Base-by-base conservation (phyloP, 78 protist species). In the Cavenderia fasciculata region DNA sequence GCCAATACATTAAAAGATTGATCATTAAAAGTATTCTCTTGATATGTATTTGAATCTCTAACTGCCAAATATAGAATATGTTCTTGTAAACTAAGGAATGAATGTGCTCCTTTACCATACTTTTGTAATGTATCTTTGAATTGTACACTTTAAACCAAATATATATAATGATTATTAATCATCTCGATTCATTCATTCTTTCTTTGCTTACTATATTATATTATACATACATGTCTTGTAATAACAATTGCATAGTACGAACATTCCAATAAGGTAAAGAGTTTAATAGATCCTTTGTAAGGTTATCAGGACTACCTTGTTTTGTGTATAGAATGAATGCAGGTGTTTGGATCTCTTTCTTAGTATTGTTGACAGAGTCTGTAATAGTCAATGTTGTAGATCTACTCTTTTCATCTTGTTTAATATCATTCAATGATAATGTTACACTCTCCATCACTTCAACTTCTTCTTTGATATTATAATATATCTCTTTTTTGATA, bases 201-300 rank as follows among this genome's bases (percentile, higher is more conserved):
- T n/a, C n/a, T n/a, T n/a, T n/a, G n/a, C n/a, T n/a, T n/a, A n/a
- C n/a, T n/a, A n/a, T n/a, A n/a, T n/a, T n/a, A n/a, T n/a, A n/a
- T n/a, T n/a, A n/a, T n/a, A 72, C 46, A 5, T 82, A 82, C 89
- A 82, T n/a, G 41, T 82, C 89, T 31, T 75, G 68, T 43, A 61
- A 82, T 82, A 68, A 68, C 61, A 82, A 44, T 41, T 47, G 66
- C 31, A 82, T 40, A 34, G 62, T 33, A 68, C 56, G 78, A 8
- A 57, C 25, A 16, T 33, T 46, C 56, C 68, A 54, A 31, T 46
- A 25, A 46, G 89, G 74, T 43, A 82, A 56, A 33, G 23, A 16
- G 43, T 65, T 62, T 40, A 82, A 34, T 19, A 82, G 33, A 56
- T 82, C 89, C 47, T 82, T 82, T 1, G 89, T 82, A 2, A 82